phyloP scores from a whole-genome alignment of 2,329 filamentous ascomycete species.

The Nakataea oryzae region DNA sequence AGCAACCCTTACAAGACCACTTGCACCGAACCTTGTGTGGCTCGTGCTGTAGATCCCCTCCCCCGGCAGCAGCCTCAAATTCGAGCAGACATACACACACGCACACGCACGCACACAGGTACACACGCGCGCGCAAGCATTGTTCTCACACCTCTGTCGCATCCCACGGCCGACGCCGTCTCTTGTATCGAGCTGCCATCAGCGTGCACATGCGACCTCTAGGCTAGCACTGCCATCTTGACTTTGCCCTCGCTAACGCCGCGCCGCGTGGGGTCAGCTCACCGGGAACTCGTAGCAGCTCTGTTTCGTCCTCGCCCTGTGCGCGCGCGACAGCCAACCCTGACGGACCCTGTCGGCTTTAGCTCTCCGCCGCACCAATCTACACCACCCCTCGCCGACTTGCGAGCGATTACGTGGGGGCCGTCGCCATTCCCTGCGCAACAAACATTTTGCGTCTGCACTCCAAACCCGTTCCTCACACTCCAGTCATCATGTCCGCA shows the following conservation, averaged over 20 bases:
- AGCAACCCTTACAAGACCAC: neutral
- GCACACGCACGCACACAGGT: no score
- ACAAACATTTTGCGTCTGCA: neutral
- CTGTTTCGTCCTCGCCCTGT: neutral
- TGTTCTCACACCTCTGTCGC: slow-evolving; percentile 1
- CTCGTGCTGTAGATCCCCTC: slow-evolving; percentile 3
- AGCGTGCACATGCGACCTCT: neutral
- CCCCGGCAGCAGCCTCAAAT: neutral
- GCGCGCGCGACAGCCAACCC: neutral
- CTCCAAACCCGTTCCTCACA: neutral
- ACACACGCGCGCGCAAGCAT: no score
- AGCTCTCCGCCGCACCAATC: neutral
- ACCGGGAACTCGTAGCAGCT: neutral
- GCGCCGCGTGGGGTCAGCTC: neutral
- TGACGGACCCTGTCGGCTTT: neutral
- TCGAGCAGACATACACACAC: neutral
- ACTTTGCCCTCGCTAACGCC: neutral
- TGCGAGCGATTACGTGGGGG: neutral
- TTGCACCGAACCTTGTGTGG: slow-evolving; percentile 1
- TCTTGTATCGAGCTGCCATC: neutral
- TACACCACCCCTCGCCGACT: neutral
- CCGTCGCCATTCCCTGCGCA: neutral
- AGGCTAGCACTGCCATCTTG: neutral
- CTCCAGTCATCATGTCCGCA: slow-evolving; percentile 45
- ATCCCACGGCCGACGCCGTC: neutral